Base-by-base conservation (phyloP, 345 rosid genomes). In the Conringia planisiliqua region DNA sequence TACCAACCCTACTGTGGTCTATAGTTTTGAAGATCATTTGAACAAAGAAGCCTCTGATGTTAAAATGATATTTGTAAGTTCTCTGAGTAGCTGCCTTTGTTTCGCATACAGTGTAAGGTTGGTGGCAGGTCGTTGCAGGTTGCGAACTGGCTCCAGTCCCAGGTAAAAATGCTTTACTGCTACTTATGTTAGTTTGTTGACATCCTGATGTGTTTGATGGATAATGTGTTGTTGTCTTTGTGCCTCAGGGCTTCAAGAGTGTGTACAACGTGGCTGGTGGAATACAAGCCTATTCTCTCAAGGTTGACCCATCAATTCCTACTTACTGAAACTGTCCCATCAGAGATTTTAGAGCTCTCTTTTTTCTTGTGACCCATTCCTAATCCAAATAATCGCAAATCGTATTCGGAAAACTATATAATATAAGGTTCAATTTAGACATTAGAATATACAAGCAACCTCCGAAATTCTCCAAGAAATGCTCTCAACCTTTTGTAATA, bases 111-210 rank as follows among this genome's bases (percentile, higher is more conserved):
- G 98, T 93, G 98, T 43, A 96, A 93, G 80, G 97, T 73, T 76
- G 95, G 98, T 56, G 78, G 87, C 80, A 87, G 97, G 78, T 93
- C 98, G 7, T 42, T 90, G 61, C 93, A 93, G 64, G 91, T 90
- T 22, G 93, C 97, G 8, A 89, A 86, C 76, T 93, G 95, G 93
- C 80, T 93, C 79, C 93, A 90, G 84, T 72, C 88, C 32, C 97
- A 87, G 92, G 98, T 86, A 82, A 46, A 79, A n/a, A 64, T 4
- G 5, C 43, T 62, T 48, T 3, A 36, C 22, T 10, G n/a, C 16
- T 55, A 17, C 12, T 58, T 30, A 11, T 35, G 5, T 52, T 4
- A 7, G 35, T 54, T 8, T 16, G 27, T 14, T 42, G 17, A 66
- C 33, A 36, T 76, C 7, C 3, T 66, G 13, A 71, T 35, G 6